Evolutionary conservation across 805 yeast species (phyloP).

Genomic region (Cephaloascus albidus): DNA sequence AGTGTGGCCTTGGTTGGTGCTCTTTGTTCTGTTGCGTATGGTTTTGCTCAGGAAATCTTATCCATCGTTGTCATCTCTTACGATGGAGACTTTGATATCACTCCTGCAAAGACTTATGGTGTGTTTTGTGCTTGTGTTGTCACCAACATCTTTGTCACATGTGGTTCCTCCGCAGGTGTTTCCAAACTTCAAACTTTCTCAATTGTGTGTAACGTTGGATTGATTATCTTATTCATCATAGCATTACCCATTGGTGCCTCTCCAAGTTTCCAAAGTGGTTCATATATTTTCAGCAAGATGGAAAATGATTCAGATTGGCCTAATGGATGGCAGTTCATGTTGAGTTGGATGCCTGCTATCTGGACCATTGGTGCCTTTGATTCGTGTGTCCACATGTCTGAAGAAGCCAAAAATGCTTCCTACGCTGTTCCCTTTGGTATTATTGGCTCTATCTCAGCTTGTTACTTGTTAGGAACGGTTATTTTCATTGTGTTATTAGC

Average conservation of each 20-base stretch:
- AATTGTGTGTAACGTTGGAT: constrained; percentile 11
- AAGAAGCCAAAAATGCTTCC: constrained; percentile 17
- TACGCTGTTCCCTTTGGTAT: constrained; percentile 20
- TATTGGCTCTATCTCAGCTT: constrained; percentile 16
- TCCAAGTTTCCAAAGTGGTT: constrained; percentile 7
- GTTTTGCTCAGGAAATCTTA: constrained; percentile 18
- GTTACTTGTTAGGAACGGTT: constrained; percentile 15
- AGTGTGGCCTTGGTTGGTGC: constrained; percentile 22
- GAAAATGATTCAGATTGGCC: constrained; percentile 8
- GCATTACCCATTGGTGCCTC: constrained; percentile 21
- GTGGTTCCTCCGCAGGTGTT: constrained; percentile 13
- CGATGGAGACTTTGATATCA: constrained; percentile 18
- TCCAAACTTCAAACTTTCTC: constrained; percentile 18
- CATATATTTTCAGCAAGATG: constrained; percentile 8
- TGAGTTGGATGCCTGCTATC: constrained; percentile 19
- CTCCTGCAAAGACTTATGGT: constrained; percentile 18
- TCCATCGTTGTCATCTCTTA: constrained; percentile 17
- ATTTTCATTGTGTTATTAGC: constrained; percentile 14
- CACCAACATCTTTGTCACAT: constrained; percentile 13
- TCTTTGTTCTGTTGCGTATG: constrained; percentile 19
- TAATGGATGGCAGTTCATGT: constrained; percentile 14
- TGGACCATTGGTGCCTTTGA: constrained; percentile 26
- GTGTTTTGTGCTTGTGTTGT: constrained; percentile 19
- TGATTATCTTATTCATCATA: constrained; percentile 15
- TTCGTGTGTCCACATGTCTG: constrained; percentile 22